Evolutionary conservation across 1,284 basidiomycete genomes (phyloP), one percentile per base, ranked within the genome.

Genomic region (Veloboletus limbatus): DNA sequence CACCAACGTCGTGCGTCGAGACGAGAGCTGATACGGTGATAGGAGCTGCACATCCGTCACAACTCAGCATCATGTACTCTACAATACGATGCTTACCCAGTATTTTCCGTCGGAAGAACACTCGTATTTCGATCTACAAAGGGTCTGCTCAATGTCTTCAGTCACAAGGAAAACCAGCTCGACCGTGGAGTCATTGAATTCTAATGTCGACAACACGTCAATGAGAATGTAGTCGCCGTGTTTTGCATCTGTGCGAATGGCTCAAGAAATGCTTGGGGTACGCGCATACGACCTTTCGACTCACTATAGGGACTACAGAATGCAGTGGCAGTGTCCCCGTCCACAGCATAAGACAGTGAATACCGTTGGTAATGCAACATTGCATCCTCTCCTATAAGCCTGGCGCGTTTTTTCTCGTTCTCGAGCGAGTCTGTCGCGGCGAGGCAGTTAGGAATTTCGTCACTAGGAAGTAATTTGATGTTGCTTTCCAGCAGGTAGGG

Each of bases 291-390:
- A 21, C 8, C 18, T 30, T 45, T 33, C 25, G 35, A 63, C 72
- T 44, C 51, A 81, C 81, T 58, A 49, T 60, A 48, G 20, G 63
- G 57, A 57, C 79, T 79, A 34, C 68, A 67, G 54, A 85, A 85
- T 3, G 64, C 69, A 27, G 79, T 82, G 8, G 62, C 59, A 1
- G 59, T 46, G 17, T 68, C 57, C 13, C 74, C 73, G 64, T 85
- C 82, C 3, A 82, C 79, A 5, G 79, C 80, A 55, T 68, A 63
- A 10, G 78, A 81, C 17, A 72, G 70, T n/a, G 80, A 63, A 58
- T 75, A 66, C 2, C 59, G 52, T 21, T 76, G 47, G 56, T 79
- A 82, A 51, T 70, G 60, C 14, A 55, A 40, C 36, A 59, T 63
- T 21, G 57, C 59, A 20, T 62, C 54, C 40, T 63, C 57, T 26